A percentile compares a stretch with the other conserved stretches of the same genome.
These are phyloP conservation scores for Vigna unguiculata DNA, from an alignment of 306 rosid species.

Conservation along the genomic window DNA sequence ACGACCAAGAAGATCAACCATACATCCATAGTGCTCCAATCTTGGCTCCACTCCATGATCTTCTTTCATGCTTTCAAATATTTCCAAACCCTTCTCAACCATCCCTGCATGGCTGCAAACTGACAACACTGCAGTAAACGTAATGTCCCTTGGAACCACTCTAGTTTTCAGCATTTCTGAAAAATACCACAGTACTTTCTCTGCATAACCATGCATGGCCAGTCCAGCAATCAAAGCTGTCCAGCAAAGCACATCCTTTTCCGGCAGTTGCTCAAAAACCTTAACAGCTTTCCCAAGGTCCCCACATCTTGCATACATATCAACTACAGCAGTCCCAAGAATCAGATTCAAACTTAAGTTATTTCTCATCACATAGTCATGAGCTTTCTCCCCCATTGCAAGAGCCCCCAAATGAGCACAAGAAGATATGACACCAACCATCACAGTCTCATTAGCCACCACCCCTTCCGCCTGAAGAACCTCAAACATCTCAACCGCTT, in stretches of 20 bases:
- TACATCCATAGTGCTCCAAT: slow-evolving; percentile 60
- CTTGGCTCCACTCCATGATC: slow-evolving; percentile 50
- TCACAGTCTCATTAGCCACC: slow-evolving; percentile 55
- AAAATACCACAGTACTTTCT: slow-evolving; percentile 48
- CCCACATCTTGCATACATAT: slow-evolving; percentile 62
- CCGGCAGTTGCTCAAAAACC: slow-evolving; percentile 47
- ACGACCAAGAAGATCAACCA: slow-evolving; percentile 59
- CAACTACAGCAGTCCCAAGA: slow-evolving; percentile 58
- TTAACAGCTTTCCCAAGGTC: slow-evolving; percentile 48
- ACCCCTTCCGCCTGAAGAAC: slow-evolving; percentile 49
- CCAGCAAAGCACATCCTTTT: slow-evolving; percentile 52
- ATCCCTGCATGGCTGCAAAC: slow-evolving; percentile 58
- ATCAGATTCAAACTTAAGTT: slow-evolving; percentile 47
- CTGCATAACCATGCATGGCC: slow-evolving; percentile 55
- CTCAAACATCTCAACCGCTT: slow-evolving; percentile 45
- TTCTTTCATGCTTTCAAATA: slow-evolving; percentile 51
- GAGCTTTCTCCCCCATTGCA: slow-evolving; percentile 49
- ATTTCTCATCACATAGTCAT: slow-evolving; percentile 49
- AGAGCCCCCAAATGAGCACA: slow-evolving; percentile 63
- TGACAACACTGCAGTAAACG: slow-evolving; percentile 56
- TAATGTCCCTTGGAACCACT: slow-evolving; percentile 49
- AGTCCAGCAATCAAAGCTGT: slow-evolving; percentile 57
- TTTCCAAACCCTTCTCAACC: slow-evolving; percentile 46
- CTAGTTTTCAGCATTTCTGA: slow-evolving; percentile 46
- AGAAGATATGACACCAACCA: slow-evolving; percentile 57